Conservation (phyloP, 23 red algal species). For the Rhodosorus marinus region DNA sequence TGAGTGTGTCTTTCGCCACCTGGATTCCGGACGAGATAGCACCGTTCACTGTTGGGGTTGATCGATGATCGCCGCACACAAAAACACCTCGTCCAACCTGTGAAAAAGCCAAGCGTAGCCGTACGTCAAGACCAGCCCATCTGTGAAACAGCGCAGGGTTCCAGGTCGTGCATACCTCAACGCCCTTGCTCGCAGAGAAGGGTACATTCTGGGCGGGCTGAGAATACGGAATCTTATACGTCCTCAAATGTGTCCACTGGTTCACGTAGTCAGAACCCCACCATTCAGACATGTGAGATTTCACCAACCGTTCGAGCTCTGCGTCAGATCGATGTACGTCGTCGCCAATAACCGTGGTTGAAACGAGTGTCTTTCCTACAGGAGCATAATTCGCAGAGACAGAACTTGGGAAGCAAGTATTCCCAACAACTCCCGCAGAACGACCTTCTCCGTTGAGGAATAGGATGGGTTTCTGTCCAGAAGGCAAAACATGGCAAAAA, state of each 20-base stretch:
- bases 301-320: constrained; percentile 11
- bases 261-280: constrained; percentile 29
- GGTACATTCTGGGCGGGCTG: constrained; percentile 1
- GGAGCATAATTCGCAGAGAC: constrained; percentile 59
- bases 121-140: not conserved
- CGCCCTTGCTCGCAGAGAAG: not conserved
- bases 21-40: constrained; percentile 1
- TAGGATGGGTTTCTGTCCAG: too few species aligned
- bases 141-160: not conserved
- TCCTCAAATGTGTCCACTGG: constrained; percentile 41
- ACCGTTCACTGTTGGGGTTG: constrained; percentile 9
- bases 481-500: too few species aligned
- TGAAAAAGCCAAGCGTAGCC: not conserved
- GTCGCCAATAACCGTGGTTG: constrained; percentile 37
- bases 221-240: constrained; percentile 6
- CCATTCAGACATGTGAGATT: constrained; percentile 40
- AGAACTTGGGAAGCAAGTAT: constrained; percentile 52
- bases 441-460: constrained; percentile 50
- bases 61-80: constrained; percentile 13
- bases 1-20: too few species aligned
- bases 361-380: constrained; percentile 35
- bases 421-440: constrained; percentile 29
- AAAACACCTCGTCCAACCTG: constrained; percentile 2
- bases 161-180: not conserved
- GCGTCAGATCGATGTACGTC: constrained; percentile 4